Base-by-base conservation (phyloP, 805 yeast species). In the Lipomyces sp. region DNA sequence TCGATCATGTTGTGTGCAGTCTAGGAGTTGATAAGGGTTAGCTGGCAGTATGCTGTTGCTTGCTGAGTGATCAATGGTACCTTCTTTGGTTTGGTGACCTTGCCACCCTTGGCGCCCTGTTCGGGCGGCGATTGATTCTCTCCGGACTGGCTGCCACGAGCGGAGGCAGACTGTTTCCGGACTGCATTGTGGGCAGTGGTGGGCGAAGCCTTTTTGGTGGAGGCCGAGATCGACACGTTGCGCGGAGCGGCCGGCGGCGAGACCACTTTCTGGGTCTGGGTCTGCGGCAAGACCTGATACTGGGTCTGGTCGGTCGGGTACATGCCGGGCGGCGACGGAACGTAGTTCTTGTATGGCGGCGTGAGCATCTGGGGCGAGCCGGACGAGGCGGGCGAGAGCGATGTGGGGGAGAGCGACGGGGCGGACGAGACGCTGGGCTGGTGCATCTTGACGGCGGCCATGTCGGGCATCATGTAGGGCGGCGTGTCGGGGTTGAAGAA, bases 1-100 rank as follows among this genome's bases (percentile, higher is more conserved):
- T 86, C 95, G 59, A 86, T 82, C 74, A 84, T 80, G 63, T 85
- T 86, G 68, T 86, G 95, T 6, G 86, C 77, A 1, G 82, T 74
- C 67, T 83, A 77, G 48, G n/a, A n/a, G n/a, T n/a, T n/a, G n/a
- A n/a, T 76, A 33, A 21, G 47, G 40, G 4, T 43, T 43, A 77
- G 51, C 72, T 73, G 8, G 14, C 54, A 29, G 8, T 10, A 29
- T 29, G 23, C 7, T 8, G 32, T 28, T 28, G 32, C 13, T 8
- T 8, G 32, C 32, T 28, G 32, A 13, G 32, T 8, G 32, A 35
- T 11, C 8, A 35, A 2, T 31, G 10, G 14, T 45, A 53, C 67
- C 59, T 67, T 68, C 51, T 61, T 63, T 11, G 65, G 67, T 51
- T 67, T 67, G 14, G 55, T 39, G 34, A 66, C 58, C 51, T 61